A percentile compares a stretch with the other conserved stretches of the same genome.
These are phyloP conservation scores for Phalaenopsis equestris DNA, from an alignment of 106 monocot species.

Conservation along the genomic window DNA sequence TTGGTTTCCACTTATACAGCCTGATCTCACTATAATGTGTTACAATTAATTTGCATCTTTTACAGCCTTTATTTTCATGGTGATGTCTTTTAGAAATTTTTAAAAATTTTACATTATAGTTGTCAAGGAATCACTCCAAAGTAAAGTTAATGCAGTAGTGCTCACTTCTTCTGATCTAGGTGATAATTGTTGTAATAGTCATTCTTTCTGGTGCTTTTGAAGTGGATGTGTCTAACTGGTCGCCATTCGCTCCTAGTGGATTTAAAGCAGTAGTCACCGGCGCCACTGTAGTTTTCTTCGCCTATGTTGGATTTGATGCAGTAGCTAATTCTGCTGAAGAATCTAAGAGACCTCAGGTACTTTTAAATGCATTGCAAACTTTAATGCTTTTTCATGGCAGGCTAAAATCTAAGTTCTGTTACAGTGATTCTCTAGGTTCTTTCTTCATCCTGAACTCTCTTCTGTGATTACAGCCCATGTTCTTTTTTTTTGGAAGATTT, in stretches of 20 bases:
- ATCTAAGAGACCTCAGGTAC: constrained; percentile 86
- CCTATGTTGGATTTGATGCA: constrained; percentile 98
- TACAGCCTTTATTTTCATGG: not conserved
- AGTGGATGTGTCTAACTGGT: constrained; percentile 95
- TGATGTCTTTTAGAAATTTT: not conserved
- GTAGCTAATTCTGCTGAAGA: constrained; percentile 99
- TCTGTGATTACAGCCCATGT: not conserved
- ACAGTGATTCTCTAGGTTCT: constrained; percentile 1
- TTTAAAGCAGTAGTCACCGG: constrained; percentile 88
- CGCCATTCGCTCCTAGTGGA: constrained; percentile 93
- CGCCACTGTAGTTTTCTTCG: constrained; percentile 95
- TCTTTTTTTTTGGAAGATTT: not conserved
- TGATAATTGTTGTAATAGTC: constrained; percentile 81
- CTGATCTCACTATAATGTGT: not conserved
- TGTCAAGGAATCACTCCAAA: not conserved
- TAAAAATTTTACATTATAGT: not conserved
- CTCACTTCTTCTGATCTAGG: constrained; percentile 25
- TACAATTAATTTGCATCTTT: not conserved
- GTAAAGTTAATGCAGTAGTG: not conserved
- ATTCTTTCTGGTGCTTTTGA: constrained; percentile 78
- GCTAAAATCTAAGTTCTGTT: not conserved
- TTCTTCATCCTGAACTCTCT: not conserved
- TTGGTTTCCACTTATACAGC: not conserved
- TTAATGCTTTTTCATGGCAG: not conserved
- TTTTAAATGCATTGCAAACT: not conserved